Conservation (phyloP, 805 yeast genomes). For the Kuraishia hungarica region DNA sequence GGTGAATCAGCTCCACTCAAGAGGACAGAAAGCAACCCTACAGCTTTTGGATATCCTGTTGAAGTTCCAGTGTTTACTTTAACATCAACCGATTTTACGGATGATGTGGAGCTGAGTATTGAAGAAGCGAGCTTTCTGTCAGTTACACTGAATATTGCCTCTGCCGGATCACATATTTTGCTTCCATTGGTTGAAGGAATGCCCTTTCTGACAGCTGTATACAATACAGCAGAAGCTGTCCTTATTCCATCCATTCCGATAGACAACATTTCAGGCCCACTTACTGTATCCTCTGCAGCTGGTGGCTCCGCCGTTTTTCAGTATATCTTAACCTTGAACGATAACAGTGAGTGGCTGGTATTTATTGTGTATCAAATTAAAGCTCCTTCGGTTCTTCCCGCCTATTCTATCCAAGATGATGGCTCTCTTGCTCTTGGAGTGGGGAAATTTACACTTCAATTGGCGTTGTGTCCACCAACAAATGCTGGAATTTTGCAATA, state of each 20-base stretch:
- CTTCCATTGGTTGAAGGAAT: slow-evolving; percentile 51
- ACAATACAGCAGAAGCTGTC: slow-evolving; percentile 34
- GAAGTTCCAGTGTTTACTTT: slow-evolving; percentile 48
- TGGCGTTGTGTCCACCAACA: slow-evolving; percentile 35
- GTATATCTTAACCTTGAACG: slow-evolving; percentile 16
- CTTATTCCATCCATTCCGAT: slow-evolving; percentile 25
- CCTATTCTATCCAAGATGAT: slow-evolving; percentile 24
- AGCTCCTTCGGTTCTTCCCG: slow-evolving; percentile 14
- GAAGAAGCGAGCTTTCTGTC: slow-evolving; percentile 46
- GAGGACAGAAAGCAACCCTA: slow-evolving; percentile 23
- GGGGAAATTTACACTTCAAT: slow-evolving; percentile 34
- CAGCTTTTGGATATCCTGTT: slow-evolving; percentile 45
- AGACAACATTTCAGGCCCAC: too few relatives aligned
- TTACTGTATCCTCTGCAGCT: slow-evolving; percentile 3
- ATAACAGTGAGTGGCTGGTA: slow-evolving; percentile 40
- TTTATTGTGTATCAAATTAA: slow-evolving; percentile 27
- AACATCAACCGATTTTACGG: slow-evolving; percentile 23
- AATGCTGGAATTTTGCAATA: slow-evolving; percentile 31
- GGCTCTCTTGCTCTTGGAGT: slow-evolving; percentile 28
- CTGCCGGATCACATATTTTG: slow-evolving; percentile 28
- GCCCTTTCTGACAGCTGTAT: slow-evolving; percentile 47
- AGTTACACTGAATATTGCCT: slow-evolving; percentile 28
- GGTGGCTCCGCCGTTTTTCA: slow-evolving; percentile 11
- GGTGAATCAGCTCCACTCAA: slow-evolving; percentile 7
- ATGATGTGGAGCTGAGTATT: slow-evolving; percentile 39